Base-by-base conservation (phyloP, 2,329 filamentous ascomycete species). In the Arthrobotrys pseudoclavata region DNA sequence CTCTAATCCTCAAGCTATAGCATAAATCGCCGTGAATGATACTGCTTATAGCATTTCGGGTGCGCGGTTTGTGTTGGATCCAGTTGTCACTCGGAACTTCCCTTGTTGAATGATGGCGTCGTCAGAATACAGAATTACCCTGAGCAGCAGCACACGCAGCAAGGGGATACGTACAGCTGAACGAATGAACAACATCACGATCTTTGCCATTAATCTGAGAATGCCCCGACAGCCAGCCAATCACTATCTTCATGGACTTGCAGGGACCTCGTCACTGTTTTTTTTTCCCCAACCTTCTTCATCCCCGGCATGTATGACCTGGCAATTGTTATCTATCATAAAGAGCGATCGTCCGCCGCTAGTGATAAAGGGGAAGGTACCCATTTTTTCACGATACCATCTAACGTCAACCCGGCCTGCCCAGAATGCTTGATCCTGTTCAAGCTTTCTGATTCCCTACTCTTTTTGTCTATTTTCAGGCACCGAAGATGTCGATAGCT, bases 391-490 rank as follows among this genome's bases (percentile, higher is more conserved):
- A 26, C 22, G 18, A 50, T 50, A 24, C 47, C 15, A 50, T 24
- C 20, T 1, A 50, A 20, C 18, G 10, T 47, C 42, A 22, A 50
- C 47, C 47, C 47, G 20, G 34, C 57, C 34, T 20, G 52, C 69
- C 69, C 62, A 74, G 62, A 74, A 74, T 74, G 69, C 69, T 74
- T 67, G 61, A 22, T 50, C 34, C 69, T 37, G 31, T 61, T 62
- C 57, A 63, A 71, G 57, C 68, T 71, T 71, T 64, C 31, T 40
- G 24, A 40, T 6, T 61, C 22, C n/a, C 45, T 45, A 26, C 61
- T 26, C 10, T 50, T 24, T 50, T 24, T 52, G 20, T 66, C 29
- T 40, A 7, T 20, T 60, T 60, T 26, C 55, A 60, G 48, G 45
- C 61, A 66, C 61, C 61, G 26, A 48, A 22, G 61, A 50, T 66